Conservation (phyloP, 139 green algal genomes). For the Chlorella sorokiniana region DNA sequence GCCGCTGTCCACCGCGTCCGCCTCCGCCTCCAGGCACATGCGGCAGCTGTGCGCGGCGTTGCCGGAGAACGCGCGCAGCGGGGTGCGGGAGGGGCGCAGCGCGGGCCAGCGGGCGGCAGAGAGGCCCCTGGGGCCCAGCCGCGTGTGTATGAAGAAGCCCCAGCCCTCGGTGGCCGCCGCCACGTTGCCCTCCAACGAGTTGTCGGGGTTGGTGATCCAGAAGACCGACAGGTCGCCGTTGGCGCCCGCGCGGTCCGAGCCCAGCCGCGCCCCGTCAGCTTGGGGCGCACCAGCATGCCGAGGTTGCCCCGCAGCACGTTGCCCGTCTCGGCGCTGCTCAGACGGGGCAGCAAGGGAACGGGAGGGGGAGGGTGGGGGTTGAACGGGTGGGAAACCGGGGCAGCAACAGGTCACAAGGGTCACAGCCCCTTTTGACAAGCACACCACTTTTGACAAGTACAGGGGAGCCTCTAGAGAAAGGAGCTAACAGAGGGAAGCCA, state of each 20-base stretch:
- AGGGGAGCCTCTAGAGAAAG: no score
- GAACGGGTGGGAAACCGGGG: no score
- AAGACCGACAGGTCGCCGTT: background rate
- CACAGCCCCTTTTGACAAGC: no score
- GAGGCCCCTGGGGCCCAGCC: background rate
- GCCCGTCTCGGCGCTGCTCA: background rate
- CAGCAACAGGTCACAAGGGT: no score
- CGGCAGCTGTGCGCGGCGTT: slow-evolving; percentile 6
- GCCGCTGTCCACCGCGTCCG: background rate
- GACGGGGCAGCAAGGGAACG: background rate
- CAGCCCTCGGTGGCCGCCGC: slow-evolving; percentile 13
- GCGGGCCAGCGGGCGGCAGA: background rate
- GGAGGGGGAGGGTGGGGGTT: no score
- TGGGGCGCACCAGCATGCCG: slow-evolving; percentile 14
- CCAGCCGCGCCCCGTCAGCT: background rate
- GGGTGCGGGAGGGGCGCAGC: background rate
- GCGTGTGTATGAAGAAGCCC: slow-evolving; percentile 13
- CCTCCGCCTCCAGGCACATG: slow-evolving; percentile 17
- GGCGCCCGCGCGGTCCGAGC: background rate
- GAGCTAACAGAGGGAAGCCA: no score
- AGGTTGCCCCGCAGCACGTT: slow-evolving; percentile 10
- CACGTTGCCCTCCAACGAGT: slow-evolving; percentile 4
- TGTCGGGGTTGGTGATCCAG: slow-evolving; percentile 20
- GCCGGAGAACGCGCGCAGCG: background rate
- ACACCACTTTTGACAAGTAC: no score